These are phyloP conservation scores for Candida labiduridarum DNA, from an alignment of 1,139 yeast genomes.

Conservation along the genomic window DNA sequence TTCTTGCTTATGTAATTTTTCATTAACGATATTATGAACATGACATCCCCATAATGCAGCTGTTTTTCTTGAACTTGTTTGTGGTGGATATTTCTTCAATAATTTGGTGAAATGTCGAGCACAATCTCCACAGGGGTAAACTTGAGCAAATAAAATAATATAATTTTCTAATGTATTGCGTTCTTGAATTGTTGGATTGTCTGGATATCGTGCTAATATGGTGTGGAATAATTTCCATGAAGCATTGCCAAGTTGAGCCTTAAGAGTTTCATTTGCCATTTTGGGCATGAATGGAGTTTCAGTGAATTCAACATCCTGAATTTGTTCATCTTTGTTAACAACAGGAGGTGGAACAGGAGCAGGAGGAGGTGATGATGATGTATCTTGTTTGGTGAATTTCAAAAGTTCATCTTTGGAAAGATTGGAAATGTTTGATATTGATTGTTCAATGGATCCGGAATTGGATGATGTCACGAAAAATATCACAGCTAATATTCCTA, in stretches of 20 bases:
- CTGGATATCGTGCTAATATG: conserved; percentile 88
- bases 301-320: conserved; percentile 20
- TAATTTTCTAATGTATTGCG: conserved; percentile 59
- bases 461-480: conserved; percentile 29
- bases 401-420: conserved; percentile 6
- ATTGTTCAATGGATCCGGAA: conserved; percentile 18
- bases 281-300: conserved; percentile 79
- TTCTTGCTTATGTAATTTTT: conserved; percentile 62
- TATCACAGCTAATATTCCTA: conserved; percentile 26
- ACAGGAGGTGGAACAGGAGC: no score
- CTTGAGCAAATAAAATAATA: conserved; percentile 66
- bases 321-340: not conserved
- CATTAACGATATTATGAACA: conserved; percentile 86
- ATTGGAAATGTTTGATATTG: conserved; percentile 17
- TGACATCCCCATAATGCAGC: conserved; percentile 98
- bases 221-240: conserved; percentile 91
- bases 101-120: conserved; percentile 84
- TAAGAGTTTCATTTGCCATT: conserved; percentile 65
- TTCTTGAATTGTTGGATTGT: conserved; percentile 66
- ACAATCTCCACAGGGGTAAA: conserved; percentile 93
- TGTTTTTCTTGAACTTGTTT: conserved; percentile 68
- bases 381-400: conserved; percentile 1
- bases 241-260: conserved; percentile 81
- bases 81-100: conserved; percentile 79
- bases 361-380: not conserved